Percentiles rank a stretch among this genome's conserved stretches.
These are phyloP conservation scores for Phytophthora pistaciae DNA, from an alignment of 352 stramenopile species.

Conservation along the genomic window DNA sequence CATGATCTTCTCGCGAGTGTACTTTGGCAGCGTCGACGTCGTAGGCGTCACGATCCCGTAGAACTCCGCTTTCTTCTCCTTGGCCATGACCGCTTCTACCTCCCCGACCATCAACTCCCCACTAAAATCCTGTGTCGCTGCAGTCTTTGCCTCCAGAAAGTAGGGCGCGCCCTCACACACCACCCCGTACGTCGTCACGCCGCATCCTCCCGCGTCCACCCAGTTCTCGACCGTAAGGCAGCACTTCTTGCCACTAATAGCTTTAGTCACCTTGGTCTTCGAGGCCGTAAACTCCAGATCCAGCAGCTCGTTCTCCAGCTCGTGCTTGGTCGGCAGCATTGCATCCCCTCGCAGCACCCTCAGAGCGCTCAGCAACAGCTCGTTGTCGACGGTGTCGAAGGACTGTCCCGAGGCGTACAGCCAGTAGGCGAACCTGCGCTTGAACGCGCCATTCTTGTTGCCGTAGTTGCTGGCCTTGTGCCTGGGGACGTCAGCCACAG, in stretches of 20 bases:
- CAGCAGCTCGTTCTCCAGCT: constrained; percentile 74
- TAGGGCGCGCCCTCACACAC: constrained; percentile 46
- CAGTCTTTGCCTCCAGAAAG: constrained; percentile 54
- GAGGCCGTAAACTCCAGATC: constrained; percentile 61
- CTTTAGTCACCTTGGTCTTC: constrained; percentile 49
- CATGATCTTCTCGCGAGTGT: constrained; percentile 60
- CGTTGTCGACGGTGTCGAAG: constrained; percentile 57
- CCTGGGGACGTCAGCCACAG: neutral
- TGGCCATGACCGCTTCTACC: constrained; percentile 56
- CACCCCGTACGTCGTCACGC: constrained; percentile 56
- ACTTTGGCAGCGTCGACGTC: constrained; percentile 43
- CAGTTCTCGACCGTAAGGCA: constrained; percentile 70
- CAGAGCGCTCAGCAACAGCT: constrained; percentile 54
- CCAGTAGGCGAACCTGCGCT: constrained; percentile 73
- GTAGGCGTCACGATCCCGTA: constrained; percentile 64
- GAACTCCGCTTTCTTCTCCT: constrained; percentile 62
- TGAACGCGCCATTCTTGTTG: constrained; percentile 66
- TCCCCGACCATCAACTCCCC: constrained; percentile 51
- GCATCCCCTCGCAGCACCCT: constrained; percentile 50
- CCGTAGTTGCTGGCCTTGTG: constrained; percentile 33
- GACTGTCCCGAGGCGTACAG: constrained; percentile 66
- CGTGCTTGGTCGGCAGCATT: constrained; percentile 52
- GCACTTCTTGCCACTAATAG: constrained; percentile 57
- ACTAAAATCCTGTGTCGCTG: constrained; percentile 1
- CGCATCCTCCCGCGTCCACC: constrained; percentile 47